Evolutionary conservation across 2,329 filamentous ascomycete genomes (phyloP), one percentile per base, ranked within the genome.

Genomic region (Cladosporium sp.): DNA sequence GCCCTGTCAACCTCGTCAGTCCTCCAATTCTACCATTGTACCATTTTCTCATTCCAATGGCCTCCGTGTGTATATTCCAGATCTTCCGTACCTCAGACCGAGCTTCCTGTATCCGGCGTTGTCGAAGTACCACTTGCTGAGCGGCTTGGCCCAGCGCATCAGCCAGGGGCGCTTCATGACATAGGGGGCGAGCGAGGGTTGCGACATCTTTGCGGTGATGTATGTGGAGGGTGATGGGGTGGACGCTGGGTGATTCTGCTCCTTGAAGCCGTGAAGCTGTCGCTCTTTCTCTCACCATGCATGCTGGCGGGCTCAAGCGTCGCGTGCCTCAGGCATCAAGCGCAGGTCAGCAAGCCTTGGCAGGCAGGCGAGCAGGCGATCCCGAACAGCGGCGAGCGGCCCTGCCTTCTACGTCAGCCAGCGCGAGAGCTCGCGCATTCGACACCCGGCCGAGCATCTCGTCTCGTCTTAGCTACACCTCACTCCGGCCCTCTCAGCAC

Each of bases 91-190:
- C 91, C 83, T 89, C 78, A 97, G 82, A 71, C 93, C 93, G 71
- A 97, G 82, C 84, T 93, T 85, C 78, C 91, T 88, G 84, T 97
- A 96, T 74, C 93, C 93, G 69, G 92, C 83, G 69, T 91, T 88
- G 74, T 93, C 88, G 78, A 79, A 78, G 80, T 97, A 97, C 91
- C 91, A 96, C 71, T 86, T 83, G 76, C 92, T 84, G 65, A 96
- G 73, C 65, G 94, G 94, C 80, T 80, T 84, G 76, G 97, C 78
- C 78, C 88, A 82, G 68, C 81, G 86, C 76, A 81, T 79, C 72
- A 97, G 85, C 90, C 90, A 96, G 67, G 93, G 92, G 71, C 91
- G 87, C 81, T 88, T 88, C 73, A 85, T 73, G 73, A 97, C 84
- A 73, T 85, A 92, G 68, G 84, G 88, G 70, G 88, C 84, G 76